These are phyloP conservation scores for Monosporozyma servazzii DNA, from an alignment of 805 yeast genomes.

Conservation along the genomic window DNA sequence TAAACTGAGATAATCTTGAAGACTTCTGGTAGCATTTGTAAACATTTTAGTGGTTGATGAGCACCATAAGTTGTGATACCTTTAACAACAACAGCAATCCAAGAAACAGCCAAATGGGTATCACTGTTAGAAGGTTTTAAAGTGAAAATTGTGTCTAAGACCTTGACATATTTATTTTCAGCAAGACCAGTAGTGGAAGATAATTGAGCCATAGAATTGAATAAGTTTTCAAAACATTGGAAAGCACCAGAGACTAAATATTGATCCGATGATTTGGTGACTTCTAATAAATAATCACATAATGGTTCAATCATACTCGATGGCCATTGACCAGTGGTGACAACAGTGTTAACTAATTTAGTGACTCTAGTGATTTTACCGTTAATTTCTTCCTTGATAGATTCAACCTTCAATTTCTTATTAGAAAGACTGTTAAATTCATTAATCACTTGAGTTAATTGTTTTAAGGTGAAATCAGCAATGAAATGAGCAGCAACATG, in stretches of 20 bases:
- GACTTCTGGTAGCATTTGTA: conserved; percentile 48
- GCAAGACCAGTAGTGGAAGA: conserved; percentile 46
- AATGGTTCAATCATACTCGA: conserved; percentile 53
- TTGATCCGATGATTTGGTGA: conserved; percentile 78
- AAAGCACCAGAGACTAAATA: conserved; percentile 75
- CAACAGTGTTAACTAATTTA: conserved; percentile 64
- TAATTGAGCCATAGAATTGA: conserved; percentile 19
- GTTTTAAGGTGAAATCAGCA: conserved; percentile 57
- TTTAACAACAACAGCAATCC: conserved; percentile 91
- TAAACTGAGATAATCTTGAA: conserved; percentile 52
- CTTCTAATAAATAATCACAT: conserved; percentile 66
- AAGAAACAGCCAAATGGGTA: conserved; percentile 78
- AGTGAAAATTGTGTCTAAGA: conserved; percentile 64
- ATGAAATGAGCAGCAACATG: conserved; percentile 70
- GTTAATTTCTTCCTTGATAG: conserved; percentile 40
- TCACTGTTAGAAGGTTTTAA: conserved; percentile 78
- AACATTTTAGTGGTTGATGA: conserved; percentile 43
- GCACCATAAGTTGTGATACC: conserved; percentile 51
- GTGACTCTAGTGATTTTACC: conserved; percentile 63
- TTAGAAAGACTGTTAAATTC: conserved; percentile 30
- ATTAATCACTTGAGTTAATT: conserved; percentile 40
- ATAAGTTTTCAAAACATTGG: conserved; percentile 46
- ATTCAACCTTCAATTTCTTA: conserved; percentile 28
- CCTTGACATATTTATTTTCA: conserved; percentile 51
- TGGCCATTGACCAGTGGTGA: conserved; percentile 81